These are phyloP conservation scores for Colletotrichum nymphaeae DNA, from an alignment of 2,329 filamentous ascomycete genomes.

Conservation along the genomic window DNA sequence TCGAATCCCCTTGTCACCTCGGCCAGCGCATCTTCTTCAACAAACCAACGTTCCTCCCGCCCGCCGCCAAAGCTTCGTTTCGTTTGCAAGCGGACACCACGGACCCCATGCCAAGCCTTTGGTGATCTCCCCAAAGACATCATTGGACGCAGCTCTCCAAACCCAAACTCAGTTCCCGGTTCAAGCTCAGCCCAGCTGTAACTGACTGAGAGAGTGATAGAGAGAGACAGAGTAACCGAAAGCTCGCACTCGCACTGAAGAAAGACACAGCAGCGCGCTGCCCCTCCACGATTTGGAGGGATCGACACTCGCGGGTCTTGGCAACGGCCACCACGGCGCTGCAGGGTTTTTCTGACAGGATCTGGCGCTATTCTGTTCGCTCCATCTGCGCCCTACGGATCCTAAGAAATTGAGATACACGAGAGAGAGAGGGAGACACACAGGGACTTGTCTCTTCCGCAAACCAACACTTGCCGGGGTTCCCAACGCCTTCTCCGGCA, in stretches of 20 bases:
- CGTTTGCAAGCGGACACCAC: background rate
- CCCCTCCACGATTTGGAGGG: background rate
- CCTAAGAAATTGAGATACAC: background rate
- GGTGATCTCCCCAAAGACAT: slow-evolving; percentile 8
- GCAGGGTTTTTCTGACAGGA: slow-evolving; percentile 20
- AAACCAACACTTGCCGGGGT: background rate
- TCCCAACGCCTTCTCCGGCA: background rate
- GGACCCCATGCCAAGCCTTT: slow-evolving; percentile 13
- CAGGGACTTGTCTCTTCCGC: background rate
- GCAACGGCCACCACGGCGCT: slow-evolving; percentile 28
- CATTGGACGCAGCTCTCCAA: slow-evolving; percentile 23
- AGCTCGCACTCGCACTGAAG: background rate
- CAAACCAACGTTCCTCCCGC: background rate
- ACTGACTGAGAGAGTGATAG: too few species aligned
- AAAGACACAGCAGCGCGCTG: background rate
- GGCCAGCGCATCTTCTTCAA: background rate
- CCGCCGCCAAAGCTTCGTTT: slow-evolving; percentile 2
- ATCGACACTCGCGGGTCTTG: slow-evolving; percentile 26
- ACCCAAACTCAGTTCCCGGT: background rate
- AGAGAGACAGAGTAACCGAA: background rate
- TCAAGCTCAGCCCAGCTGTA: background rate
- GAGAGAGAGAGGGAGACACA: background rate
- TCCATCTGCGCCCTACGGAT: background rate
- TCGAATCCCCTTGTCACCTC: too few species aligned
- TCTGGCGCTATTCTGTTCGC: slow-evolving; percentile 21